Conservation (phyloP, 768 basidiomycete species). For the Mycena latifolia region DNA sequence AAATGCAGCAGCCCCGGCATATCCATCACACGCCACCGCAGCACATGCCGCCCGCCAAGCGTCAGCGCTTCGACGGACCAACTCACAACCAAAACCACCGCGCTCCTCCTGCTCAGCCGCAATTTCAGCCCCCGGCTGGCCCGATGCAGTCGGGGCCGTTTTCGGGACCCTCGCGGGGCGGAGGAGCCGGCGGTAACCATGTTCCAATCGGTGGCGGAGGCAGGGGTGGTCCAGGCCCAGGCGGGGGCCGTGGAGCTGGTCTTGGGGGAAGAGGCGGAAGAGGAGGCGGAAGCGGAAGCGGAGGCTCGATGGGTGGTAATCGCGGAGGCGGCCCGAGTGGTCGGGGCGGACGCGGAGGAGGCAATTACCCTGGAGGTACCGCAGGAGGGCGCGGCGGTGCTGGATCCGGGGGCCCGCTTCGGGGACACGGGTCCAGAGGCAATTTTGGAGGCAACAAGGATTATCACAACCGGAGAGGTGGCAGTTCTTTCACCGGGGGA, state of each 20-base stretch:
- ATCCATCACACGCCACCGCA: constrained; percentile 77
- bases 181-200: constrained; percentile 51
- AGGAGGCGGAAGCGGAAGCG: constrained; percentile 59
- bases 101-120: constrained; percentile 68
- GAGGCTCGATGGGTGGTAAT: constrained; percentile 59
- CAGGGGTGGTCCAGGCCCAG: constrained; percentile 35
- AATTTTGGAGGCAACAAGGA: constrained; percentile 74
- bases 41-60: constrained; percentile 92
- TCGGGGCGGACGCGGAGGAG: constrained; percentile 52
- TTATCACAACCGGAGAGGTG: constrained; percentile 74
- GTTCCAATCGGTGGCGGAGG: constrained; percentile 47
- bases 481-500: constrained; percentile 71
- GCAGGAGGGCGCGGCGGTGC: constrained; percentile 60
- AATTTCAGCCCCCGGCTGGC: constrained; percentile 72
- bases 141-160: constrained; percentile 56
- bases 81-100: constrained; percentile 64
- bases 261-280: constrained; percentile 60
- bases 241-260: constrained; percentile 55
- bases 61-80: constrained; percentile 90
- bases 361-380: constrained; percentile 54
- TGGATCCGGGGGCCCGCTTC: constrained; percentile 59
- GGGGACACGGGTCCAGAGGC: constrained; percentile 75
- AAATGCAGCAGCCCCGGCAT: constrained; percentile 64
- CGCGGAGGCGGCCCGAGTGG: constrained; percentile 63
- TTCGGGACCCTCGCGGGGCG: constrained; percentile 51